These are phyloP conservation scores for Jaltomata sinuosa DNA, from an alignment of 257 asterid genomes.

Conservation along the genomic window DNA sequence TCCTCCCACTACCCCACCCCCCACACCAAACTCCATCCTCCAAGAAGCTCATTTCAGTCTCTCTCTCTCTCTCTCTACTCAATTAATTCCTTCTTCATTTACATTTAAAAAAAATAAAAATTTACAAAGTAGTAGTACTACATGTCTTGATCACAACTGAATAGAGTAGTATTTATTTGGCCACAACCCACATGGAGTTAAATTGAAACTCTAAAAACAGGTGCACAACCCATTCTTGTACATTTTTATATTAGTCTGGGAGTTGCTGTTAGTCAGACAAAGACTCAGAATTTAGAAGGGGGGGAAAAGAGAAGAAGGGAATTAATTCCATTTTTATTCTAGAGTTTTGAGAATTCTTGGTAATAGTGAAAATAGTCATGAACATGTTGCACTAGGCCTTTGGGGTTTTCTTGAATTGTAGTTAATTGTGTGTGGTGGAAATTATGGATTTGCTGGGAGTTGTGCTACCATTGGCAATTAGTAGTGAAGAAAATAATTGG, in stretches of 20 bases:
- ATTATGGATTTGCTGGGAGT: conserved; percentile 24
- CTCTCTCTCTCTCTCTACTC: conserved; percentile 5
- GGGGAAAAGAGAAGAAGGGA: neutral
- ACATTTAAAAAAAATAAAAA: neutral
- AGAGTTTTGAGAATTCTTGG: conserved; percentile 5
- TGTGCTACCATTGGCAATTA: conserved; percentile 6
- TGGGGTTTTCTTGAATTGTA: conserved; percentile 5
- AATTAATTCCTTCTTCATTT: conserved; percentile 19
- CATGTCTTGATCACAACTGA: conserved; percentile 51
- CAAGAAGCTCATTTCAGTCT: neutral
- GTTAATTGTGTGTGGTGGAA: conserved; percentile 7
- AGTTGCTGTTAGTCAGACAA: conserved; percentile 44
- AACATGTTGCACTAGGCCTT: conserved; percentile 41
- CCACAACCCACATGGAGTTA: conserved; percentile 54
- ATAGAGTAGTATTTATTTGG: conserved; percentile 44
- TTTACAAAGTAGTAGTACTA: conserved; percentile 2
- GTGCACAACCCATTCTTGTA: conserved; percentile 7
- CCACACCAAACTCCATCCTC: neutral
- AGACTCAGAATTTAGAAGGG: conserved; percentile 28
- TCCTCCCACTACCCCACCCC: neutral
- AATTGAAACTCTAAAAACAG: conserved; percentile 16
- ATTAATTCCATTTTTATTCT: no score
- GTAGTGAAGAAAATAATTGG: conserved; percentile 2
- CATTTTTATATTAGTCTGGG: conserved; percentile 30
- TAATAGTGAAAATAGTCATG: conserved; percentile 10